Evolutionary conservation across 2,329 filamentous ascomycete genomes (phyloP), one percentile per base, ranked within the genome.

Genomic region (Venturia oleaginea): DNA sequence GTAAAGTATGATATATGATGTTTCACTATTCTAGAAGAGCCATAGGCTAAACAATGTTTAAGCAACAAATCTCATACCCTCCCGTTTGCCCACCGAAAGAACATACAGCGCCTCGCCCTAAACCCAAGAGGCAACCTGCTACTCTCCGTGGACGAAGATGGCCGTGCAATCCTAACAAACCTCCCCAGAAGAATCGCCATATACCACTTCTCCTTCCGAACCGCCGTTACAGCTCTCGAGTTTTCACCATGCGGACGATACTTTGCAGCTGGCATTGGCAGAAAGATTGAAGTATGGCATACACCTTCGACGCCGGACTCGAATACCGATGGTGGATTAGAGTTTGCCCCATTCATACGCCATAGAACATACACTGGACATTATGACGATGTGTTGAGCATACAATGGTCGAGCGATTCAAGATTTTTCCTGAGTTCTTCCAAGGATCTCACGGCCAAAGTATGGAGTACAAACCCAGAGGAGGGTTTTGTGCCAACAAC

Each of bases 391-490:
- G 88, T 97, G 15, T 86, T 87, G 67, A 88, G 87, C 74, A 89
- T 99, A 64, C 89, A 96, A 73, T 99, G 95, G 94, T 97, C 94
- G 10, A 89, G 86, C 75, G 95, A 99, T 77, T 97, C 93, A 15
- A 84, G 94, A 32, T 99, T 99, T 80, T 93, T 99, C 75, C 81
- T 99, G 63, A 96, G 88, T 67, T 84, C 93, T 3, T 93, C 92
- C 22, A 97, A 92, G 74, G 94, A 99, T 72, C 77, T 97, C 75
- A 97, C 92, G 0, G 89, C 91, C 46, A 85, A 92, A 73, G 90
- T 99, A 85, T 99, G 93, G 93, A 97, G 92, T 74, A 79, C 97
- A 68, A 84, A 95, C 69, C 83, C 87, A 0, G 91, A 96, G 71
- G 90, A 93, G 66, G 90, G 89, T 1, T 97, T 97, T 76, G 85